phyloP scores from a whole-genome alignment of 1,284 basidiomycete species.

The Ganoderma resinaceum region DNA sequence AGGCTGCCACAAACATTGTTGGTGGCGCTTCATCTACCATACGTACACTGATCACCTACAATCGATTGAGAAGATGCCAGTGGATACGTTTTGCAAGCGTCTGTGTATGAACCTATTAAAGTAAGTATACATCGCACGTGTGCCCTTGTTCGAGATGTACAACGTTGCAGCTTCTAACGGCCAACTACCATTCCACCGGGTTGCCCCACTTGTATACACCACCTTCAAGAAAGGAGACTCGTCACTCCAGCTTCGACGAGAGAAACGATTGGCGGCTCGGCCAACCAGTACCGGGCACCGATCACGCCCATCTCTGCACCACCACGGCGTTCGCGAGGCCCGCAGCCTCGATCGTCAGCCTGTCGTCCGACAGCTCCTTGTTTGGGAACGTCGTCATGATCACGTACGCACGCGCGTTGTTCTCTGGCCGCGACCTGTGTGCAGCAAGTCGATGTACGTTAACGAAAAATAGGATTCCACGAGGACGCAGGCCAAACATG shows the following conservation, averaged over 20 bases:
- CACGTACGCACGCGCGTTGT: slow-evolving; percentile 69
- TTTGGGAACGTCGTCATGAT: slow-evolving; percentile 90
- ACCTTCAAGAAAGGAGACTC: neutral
- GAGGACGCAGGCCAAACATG: neutral
- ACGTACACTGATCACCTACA: neutral
- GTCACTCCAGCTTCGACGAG: neutral
- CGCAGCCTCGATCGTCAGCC: slow-evolving; percentile 76
- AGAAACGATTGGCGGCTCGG: neutral
- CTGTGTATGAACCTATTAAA: neutral
- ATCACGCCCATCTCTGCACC: slow-evolving; percentile 80
- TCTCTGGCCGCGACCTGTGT: slow-evolving; percentile 78
- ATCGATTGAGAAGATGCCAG: neutral
- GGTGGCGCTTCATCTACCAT: neutral
- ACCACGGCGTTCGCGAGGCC: slow-evolving; percentile 86
- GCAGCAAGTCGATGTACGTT: neutral
- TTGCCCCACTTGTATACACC: too few relatives aligned
- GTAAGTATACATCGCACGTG: neutral
- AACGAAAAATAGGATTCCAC: neutral
- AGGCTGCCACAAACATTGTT: neutral
- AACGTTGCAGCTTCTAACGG: neutral
- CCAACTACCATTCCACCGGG: too few relatives aligned
- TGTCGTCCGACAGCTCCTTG: slow-evolving; percentile 72
- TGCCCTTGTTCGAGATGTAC: neutral
- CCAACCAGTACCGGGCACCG: neutral
- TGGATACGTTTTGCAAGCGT: neutral